A percentile compares a stretch with the other conserved stretches of the same genome.
phyloP scores from a whole-genome alignment of 2,329 filamentous ascomycete species.

The Trichoderma endophyticum region DNA sequence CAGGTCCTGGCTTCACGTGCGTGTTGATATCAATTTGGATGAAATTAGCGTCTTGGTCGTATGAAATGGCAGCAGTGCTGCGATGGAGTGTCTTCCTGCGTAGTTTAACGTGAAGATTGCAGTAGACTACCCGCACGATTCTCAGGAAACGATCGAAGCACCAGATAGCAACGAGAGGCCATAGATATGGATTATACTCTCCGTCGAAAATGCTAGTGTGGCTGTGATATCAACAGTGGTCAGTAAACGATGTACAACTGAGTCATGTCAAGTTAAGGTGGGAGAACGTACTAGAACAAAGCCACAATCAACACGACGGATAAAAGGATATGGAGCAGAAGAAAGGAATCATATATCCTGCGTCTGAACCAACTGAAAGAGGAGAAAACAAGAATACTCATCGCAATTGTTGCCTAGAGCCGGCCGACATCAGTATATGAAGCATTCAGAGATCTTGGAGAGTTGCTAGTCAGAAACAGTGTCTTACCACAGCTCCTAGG shows the following conservation, averaged over 20 bases:
- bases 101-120: slow-evolving; percentile 21
- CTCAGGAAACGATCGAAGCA: slow-evolving; percentile 43
- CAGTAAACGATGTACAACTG: background rate
- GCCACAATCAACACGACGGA: slow-evolving; percentile 42
- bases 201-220: slow-evolving; percentile 21
- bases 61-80: slow-evolving; percentile 30
- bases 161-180: slow-evolving; percentile 44
- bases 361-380: slow-evolving; percentile 15
- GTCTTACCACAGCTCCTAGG: slow-evolving; percentile 17
- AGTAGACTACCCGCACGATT: slow-evolving; percentile 33
- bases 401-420: slow-evolving; percentile 8
- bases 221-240: background rate
- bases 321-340: slow-evolving; percentile 44
- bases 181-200: slow-evolving; percentile 26
- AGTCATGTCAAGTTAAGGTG: slow-evolving; percentile 28
- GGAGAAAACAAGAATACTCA: slow-evolving; percentile 15
- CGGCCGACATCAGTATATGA: background rate
- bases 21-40: slow-evolving; percentile 32
- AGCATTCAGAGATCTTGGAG: background rate
- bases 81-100: slow-evolving; percentile 28
- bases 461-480: background rate
- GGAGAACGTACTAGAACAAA: slow-evolving; percentile 35
- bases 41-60: slow-evolving; percentile 34
- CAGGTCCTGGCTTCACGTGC: slow-evolving; percentile 30
- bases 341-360: slow-evolving; percentile 44